phyloP scores from a whole-genome alignment of 2,329 filamentous ascomycete species.

The Colletotrichum noveboracense region DNA sequence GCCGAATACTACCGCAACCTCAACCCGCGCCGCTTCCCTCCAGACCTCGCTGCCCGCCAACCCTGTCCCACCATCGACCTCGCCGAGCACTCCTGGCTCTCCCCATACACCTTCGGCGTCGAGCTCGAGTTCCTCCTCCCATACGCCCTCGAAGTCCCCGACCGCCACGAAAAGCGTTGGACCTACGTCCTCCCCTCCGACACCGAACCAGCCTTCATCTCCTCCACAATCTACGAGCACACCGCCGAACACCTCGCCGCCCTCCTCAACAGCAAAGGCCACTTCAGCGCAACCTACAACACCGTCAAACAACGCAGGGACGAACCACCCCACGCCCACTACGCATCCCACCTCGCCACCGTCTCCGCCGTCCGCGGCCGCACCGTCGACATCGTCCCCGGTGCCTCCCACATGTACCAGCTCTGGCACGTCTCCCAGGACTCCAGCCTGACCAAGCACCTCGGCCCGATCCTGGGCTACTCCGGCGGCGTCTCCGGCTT shows the following conservation, averaged over 20 bases:
- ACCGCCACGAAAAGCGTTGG: constrained; percentile 2
- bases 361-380: not conserved
- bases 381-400: not conserved
- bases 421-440: constrained; percentile 1
- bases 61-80: not conserved
- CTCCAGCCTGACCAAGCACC: not conserved
- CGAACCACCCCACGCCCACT: not conserved
- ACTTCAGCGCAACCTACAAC: not conserved
- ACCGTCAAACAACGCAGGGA: not conserved
- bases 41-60: not conserved
- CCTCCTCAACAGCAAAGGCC: not conserved
- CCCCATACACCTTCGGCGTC: constrained; percentile 12
- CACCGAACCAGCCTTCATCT: not conserved
- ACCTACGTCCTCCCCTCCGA: fast-evolving
- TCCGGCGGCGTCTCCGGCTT: not conserved
- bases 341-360: not conserved
- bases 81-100: not conserved
- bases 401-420: not conserved
- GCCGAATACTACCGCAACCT: not conserved
- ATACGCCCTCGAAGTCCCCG: not conserved
- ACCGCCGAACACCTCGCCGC: not conserved
- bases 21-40: not conserved
- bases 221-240: not conserved
- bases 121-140: constrained; percentile 14
- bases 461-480: not conserved